Conservation (phyloP, 2,329 filamentous ascomycete species). For the Cladosporium sphaerospermum region DNA sequence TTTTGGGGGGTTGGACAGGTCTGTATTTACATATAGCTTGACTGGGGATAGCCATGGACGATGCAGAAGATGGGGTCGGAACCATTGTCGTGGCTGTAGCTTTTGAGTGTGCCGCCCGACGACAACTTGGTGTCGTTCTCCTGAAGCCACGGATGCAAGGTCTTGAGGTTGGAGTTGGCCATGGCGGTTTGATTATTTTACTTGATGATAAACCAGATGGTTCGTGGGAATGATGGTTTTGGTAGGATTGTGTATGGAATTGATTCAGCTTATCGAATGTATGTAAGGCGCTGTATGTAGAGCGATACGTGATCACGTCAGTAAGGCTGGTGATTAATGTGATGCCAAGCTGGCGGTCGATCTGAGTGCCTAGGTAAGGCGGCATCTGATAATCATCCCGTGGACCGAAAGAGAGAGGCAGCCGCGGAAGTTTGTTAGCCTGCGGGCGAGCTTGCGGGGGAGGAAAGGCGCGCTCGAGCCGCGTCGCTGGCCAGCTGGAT, state of each 20-base stretch:
- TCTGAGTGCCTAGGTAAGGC: no score
- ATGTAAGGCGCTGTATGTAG: no score
- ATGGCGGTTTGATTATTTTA: constrained; percentile 10
- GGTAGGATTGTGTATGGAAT: neutral
- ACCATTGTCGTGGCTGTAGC: constrained; percentile 29
- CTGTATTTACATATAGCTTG: constrained; percentile 28
- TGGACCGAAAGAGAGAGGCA: no score
- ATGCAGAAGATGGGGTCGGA: constrained; percentile 35
- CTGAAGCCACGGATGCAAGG: constrained; percentile 25
- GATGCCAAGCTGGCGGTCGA: no score
- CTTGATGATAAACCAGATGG: neutral
- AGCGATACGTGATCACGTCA: no score
- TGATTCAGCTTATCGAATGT: no score
- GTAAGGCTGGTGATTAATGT: no score
- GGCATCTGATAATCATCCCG: no score
- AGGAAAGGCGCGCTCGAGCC: no score
- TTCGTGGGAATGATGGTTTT: neutral
- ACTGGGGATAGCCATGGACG: constrained; percentile 44
- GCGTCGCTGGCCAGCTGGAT: no score
- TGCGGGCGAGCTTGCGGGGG: no score
- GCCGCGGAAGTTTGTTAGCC: no score
- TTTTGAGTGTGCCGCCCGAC: constrained; percentile 21
- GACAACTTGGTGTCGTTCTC: constrained; percentile 21
- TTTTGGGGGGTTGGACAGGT: neutral
- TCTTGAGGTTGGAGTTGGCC: constrained; percentile 23